These are phyloP conservation scores for Aureobasidium sp. DNA, from an alignment of 2,329 filamentous ascomycete genomes.

Conservation along the genomic window DNA sequence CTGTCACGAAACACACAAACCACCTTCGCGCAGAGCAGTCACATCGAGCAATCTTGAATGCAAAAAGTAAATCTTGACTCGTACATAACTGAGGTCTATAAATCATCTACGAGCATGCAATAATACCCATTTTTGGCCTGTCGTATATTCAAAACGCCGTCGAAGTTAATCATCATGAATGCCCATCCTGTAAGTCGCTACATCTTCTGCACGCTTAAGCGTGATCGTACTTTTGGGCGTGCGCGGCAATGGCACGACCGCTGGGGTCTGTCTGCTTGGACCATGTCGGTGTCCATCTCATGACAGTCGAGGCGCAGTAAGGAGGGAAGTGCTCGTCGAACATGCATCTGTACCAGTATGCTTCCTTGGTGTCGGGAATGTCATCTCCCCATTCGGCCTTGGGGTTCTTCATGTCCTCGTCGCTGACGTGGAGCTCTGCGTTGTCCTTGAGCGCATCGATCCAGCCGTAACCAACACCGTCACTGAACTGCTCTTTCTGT, in stretches of 20 bases:
- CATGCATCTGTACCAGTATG: conserved; percentile 98
- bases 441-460: conserved; percentile 96
- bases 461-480: conserved; percentile 98
- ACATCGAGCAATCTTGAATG: neutral
- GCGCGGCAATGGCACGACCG: conserved; percentile 53
- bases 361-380: conserved; percentile 93
- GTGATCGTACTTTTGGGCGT: conserved; percentile 29
- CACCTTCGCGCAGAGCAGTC: neutral
- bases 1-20: neutral
- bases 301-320: conserved; percentile 84
- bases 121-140: neutral
- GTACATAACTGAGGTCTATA: conserved; percentile 10
- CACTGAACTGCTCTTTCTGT: conserved; percentile 99
- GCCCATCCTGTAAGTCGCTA: neutral
- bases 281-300: conserved; percentile 97
- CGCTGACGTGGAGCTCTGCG: conserved; percentile 80
- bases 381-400: conserved; percentile 93
- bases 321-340: conserved; percentile 98
- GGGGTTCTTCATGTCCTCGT: conserved; percentile 98
- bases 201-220: neutral
- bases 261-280: conserved; percentile 93
- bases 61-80: neutral
- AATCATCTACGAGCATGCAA: neutral
- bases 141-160: conserved; percentile 8
- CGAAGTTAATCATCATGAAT: conserved; percentile 3